Evolutionary conservation across 2,329 filamentous ascomycete genomes (phyloP).

Genomic region (Colletotrichum abscissum): DNA sequence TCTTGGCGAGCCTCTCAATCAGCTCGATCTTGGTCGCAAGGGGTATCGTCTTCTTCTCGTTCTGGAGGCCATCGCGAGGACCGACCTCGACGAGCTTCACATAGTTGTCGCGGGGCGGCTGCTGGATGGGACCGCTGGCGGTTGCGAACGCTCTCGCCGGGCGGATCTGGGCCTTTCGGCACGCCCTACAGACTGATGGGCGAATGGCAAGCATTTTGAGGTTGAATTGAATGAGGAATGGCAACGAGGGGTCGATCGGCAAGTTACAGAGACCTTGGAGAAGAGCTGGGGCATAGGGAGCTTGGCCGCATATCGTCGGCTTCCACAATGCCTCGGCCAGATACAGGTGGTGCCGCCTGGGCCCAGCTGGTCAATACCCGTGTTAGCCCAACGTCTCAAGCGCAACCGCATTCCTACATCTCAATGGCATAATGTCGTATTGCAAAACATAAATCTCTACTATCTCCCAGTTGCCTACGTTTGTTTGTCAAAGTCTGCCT

Average conservation of each 20-base stretch:
- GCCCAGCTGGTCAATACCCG: not conserved
- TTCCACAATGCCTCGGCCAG: constrained; percentile 17
- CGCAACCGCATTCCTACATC: too few relatives aligned
- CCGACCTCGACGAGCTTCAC: constrained; percentile 84
- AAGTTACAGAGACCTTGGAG: constrained; percentile 2
- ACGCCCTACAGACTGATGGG: constrained; percentile 51
- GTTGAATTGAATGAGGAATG: not conserved
- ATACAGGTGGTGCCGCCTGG: not conserved
- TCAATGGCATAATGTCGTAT: not conserved
- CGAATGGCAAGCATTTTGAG: constrained; percentile 49
- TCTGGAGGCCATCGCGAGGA: constrained; percentile 87
- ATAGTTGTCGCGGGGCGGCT: constrained; percentile 50
- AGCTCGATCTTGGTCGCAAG: constrained; percentile 81
- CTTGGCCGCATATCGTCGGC: constrained; percentile 36
- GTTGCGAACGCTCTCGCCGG: constrained; percentile 53
- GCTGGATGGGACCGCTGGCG: constrained; percentile 43
- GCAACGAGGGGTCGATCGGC: constrained; percentile 18
- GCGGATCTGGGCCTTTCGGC: constrained; percentile 46
- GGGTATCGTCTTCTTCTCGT: constrained; percentile 79
- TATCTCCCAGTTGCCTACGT: too few relatives aligned
- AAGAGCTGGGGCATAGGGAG: constrained; percentile 17
- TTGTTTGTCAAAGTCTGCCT: not conserved
- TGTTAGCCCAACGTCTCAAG: not conserved
- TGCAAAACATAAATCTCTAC: not conserved
- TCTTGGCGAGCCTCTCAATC: constrained; percentile 74